A percentile compares a stretch with the other conserved stretches of the same genome.
Evolutionary conservation across 2,329 filamentous ascomycete genomes (phyloP).

Genomic region (Diplodia sapinea): DNA sequence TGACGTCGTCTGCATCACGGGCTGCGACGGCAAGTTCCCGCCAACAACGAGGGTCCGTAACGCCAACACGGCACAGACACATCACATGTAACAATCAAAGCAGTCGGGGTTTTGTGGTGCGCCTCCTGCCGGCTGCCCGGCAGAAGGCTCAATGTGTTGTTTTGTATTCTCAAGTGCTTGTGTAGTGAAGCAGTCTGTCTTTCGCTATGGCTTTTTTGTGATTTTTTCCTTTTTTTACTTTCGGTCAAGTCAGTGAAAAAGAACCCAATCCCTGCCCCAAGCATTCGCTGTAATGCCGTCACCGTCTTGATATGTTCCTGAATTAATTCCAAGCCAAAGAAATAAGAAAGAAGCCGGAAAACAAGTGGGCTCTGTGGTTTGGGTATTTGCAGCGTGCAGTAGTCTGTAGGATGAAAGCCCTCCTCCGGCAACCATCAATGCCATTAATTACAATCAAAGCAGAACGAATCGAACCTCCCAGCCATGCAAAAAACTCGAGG

Average conservation of each 20-base stretch:
- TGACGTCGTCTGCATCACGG: neutral
- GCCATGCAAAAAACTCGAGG: slow-evolving; percentile 22
- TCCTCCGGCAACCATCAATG: slow-evolving; percentile 26
- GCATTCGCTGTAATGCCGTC: slow-evolving; percentile 13
- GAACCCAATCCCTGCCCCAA: slow-evolving; percentile 16
- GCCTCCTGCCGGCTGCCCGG: neutral
- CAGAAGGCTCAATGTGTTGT: slow-evolving; percentile 1
- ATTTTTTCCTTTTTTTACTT: slow-evolving; percentile 10
- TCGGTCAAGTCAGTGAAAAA: slow-evolving; percentile 7
- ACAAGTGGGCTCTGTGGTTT: slow-evolving; percentile 25
- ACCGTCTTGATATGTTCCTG: slow-evolving; percentile 17
- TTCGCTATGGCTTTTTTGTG: slow-evolving; percentile 13
- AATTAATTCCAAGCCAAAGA: slow-evolving; percentile 15
- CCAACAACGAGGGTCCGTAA: neutral
- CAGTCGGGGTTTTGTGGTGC: neutral
- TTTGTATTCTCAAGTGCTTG: slow-evolving; percentile 16
- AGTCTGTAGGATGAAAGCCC: slow-evolving; percentile 28
- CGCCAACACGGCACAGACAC: neutral
- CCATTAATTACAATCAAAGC: slow-evolving; percentile 27
- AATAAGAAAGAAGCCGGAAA: slow-evolving; percentile 26
- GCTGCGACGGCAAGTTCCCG: neutral
- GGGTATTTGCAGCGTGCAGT: slow-evolving; percentile 26
- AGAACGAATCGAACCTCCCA: slow-evolving; percentile 18
- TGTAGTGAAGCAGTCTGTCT: slow-evolving; percentile 18
- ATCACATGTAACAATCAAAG: neutral